Evolutionary conservation across 805 yeast genomes (phyloP).

Genomic region (Candida wancherniae): DNA sequence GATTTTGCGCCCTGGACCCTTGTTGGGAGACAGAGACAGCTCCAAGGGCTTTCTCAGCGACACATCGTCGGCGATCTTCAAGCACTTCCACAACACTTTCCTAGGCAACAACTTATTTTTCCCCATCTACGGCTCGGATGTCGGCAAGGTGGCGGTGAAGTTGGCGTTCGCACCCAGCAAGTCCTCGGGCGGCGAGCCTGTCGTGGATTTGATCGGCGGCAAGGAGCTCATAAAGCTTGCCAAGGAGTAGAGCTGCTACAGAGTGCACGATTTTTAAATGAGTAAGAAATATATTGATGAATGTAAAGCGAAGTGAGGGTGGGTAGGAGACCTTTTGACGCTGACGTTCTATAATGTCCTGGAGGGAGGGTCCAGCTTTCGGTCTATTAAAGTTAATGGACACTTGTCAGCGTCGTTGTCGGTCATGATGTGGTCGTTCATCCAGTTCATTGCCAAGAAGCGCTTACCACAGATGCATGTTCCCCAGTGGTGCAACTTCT

Average conservation of each 20-base stretch:
- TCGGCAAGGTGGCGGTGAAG: constrained; percentile 53
- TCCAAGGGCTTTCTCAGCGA: constrained; percentile 20
- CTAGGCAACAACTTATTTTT: constrained; percentile 10
- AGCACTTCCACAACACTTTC: constrained; percentile 15
- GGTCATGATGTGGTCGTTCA: constrained; percentile 32
- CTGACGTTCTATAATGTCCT: too few relatives aligned
- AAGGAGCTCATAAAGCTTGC: constrained; percentile 21
- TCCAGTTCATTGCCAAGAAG: constrained; percentile 32
- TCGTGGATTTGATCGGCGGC: constrained; percentile 20
- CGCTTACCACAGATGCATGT: constrained; percentile 42
- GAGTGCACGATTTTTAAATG: neutral
- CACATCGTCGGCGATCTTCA: constrained; percentile 28
- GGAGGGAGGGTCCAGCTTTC: too few relatives aligned
- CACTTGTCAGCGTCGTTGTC: constrained; percentile 20
- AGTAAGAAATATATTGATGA: too few relatives aligned
- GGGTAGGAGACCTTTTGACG: too few relatives aligned
- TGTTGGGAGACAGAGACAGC: constrained; percentile 58
- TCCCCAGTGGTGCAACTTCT: constrained; percentile 49
- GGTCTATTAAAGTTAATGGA: too few relatives aligned
- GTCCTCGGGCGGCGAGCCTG: constrained; percentile 13
- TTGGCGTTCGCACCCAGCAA: constrained; percentile 25
- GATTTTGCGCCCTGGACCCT: constrained; percentile 71
- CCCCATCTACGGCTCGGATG: constrained; percentile 63
- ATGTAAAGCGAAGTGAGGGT: too few relatives aligned
- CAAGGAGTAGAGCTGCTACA: neutral